Conservation (phyloP, 768 basidiomycete species). For the Tulasnella sp. region DNA sequence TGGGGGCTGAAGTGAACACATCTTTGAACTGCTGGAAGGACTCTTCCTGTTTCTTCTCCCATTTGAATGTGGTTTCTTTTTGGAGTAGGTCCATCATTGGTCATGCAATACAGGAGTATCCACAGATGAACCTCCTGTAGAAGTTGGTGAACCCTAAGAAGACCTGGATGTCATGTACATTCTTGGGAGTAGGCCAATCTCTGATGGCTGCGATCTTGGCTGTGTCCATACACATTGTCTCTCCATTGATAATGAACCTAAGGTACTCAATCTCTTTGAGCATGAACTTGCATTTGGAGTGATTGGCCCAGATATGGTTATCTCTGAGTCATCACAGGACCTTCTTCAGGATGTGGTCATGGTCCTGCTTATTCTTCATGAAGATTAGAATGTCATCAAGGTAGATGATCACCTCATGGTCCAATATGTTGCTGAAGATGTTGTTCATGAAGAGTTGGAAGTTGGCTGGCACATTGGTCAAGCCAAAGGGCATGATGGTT, state of each 20-base stretch:
- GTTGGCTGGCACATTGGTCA: conserved; percentile 8
- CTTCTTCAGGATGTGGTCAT: neutral
- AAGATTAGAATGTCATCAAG: conserved; percentile 20
- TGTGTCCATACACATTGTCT: conserved; percentile 20
- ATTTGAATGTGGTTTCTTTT: neutral
- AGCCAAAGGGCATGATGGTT: conserved; percentile 22
- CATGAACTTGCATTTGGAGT: neutral
- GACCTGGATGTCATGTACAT: conserved; percentile 19
- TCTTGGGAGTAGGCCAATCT: conserved; percentile 22
- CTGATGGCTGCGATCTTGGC: conserved; percentile 21
- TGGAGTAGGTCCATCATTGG: neutral
- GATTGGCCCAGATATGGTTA: neutral
- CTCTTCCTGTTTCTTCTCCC: neutral
- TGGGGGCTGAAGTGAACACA: neutral
- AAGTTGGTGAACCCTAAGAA: conserved; percentile 27
- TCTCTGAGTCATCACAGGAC: conserved; percentile 7
- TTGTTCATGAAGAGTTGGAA: conserved; percentile 17
- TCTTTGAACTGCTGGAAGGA: neutral
- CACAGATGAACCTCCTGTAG: conserved; percentile 25
- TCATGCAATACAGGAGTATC: conserved; percentile 18
- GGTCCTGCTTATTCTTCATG: conserved; percentile 10
- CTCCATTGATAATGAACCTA: neutral
- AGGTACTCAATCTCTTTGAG: conserved; percentile 1
- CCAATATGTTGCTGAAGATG: conserved; percentile 17
- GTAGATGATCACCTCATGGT: conserved; percentile 15